Conservation (phyloP, 2,329 filamentous ascomycete species). For the Talaromyces sp. region DNA sequence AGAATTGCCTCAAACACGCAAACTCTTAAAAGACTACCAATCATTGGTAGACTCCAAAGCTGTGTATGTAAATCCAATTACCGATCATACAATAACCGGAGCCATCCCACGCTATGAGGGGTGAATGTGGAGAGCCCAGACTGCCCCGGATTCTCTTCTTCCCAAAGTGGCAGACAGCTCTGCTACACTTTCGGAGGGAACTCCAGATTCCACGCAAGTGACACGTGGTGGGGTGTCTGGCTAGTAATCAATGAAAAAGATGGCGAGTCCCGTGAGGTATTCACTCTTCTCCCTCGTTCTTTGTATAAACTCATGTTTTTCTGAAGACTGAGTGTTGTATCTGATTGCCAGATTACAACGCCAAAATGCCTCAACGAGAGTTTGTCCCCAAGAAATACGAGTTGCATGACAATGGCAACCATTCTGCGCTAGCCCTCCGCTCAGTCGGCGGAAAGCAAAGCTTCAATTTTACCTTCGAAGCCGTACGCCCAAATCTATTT, state of each 20-base stretch:
- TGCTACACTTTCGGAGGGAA: conserved; percentile 1
- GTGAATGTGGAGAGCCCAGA: neutral
- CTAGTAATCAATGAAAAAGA: neutral
- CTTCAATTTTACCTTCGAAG: conserved; percentile 59
- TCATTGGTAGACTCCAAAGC: neutral
- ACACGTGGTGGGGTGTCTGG: conserved; percentile 5
- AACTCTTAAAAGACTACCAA: no score
- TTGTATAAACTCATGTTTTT: neutral
- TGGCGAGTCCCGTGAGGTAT: neutral
- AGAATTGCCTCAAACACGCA: no score
- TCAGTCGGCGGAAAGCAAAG: conserved; percentile 37
- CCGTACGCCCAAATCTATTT: conserved; percentile 59
- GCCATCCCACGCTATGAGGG: conserved; percentile 1
- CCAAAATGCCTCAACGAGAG: conserved; percentile 48
- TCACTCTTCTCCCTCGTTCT: neutral
- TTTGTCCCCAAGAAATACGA: conserved; percentile 37
- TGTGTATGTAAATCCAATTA: neutral
- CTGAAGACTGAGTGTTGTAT: neutral
- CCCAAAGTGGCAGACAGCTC: conserved; percentile 1
- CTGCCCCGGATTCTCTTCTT: neutral
- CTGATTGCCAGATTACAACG: neutral
- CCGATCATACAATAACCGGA: neutral
- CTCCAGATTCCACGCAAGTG: neutral
- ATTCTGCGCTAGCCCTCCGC: conserved; percentile 38
- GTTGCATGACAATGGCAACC: conserved; percentile 19